Base-by-base conservation (phyloP, 768 basidiomycete genomes). In the Leccinum subtestaceum region DNA sequence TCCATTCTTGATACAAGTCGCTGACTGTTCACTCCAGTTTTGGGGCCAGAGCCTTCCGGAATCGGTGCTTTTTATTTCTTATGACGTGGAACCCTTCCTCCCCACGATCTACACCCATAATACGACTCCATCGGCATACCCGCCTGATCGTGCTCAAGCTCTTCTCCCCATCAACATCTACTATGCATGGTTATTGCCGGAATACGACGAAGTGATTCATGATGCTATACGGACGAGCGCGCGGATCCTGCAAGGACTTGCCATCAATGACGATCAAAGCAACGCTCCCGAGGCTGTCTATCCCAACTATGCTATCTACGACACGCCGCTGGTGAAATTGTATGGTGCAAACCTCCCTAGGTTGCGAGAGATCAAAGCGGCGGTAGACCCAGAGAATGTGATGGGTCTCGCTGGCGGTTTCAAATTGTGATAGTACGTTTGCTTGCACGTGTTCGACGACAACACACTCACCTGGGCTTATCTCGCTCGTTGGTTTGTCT, bases 81-180 rank as follows among this genome's bases (percentile, higher is more conserved):
- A 64, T n/a, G 55, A 32, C 12, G 32, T 12, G 29, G 82, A 85
- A 58, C 79, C 80, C 5, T 84, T 85, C 77, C 73, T 80, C 0
- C 70, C 79, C 0, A 64, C 67, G 40, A 59, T 78, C 57, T 75
- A 77, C 58, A 61, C 68, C 1, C 79, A 80, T 58, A 76, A 66
- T 25, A 53, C 66, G 49, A 67, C 67, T 1, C 47, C 71, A 0
- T 74, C 79, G 15, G 83, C 82, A 1, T 84, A 78, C 66, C 83
- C 82, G 6, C 77, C 79, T 3, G 58, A 62, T 27, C 79, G 81
- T 31, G 48, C 66, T 2, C 65, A 57, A 5, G 67, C 65, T 17
- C 68, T 77, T 49, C 68, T 76, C 10, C 83, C 81, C 0, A 69
- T 81, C 49, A 80, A 81, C 71, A 75, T 78, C 4, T 84, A 81